Base-by-base conservation (phyloP, 2,329 filamentous ascomycete species). In the Penicillium sp. region DNA sequence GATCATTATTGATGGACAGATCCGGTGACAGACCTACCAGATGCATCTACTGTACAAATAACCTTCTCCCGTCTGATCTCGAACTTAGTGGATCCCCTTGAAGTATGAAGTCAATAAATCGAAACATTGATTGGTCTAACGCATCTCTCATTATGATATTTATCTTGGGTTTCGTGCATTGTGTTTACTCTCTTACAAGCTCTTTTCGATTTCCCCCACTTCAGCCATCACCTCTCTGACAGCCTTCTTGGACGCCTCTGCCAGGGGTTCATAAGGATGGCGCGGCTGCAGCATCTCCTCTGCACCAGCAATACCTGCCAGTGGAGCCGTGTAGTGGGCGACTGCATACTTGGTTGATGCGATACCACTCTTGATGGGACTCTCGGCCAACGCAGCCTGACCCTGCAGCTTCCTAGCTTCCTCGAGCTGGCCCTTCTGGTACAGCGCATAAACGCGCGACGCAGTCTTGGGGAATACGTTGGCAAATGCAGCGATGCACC, bases 261-360 rank as follows among this genome's bases (percentile, higher is more conserved):
- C 73, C 3, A 79, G 75, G 55, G 77, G 75, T 26, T 60, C 44
- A 24, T 57, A 49, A 7, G 42, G 40, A 37, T 37, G 30, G 17
- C 54, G 44, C 7, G 54, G 54, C 12, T 37, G 38, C 38, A 49
- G 30, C 30, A 47, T 45, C 42, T 38, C 40, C 35, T 38, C 37
- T 22, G 40, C 33, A 28, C n/a, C 24, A 4, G 40, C 42, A 40
- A 91, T 85, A 0, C 86, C 87, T 1, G 88, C 88, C 56, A 77
- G 74, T 60, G 75, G 81, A 1, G 87, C 89, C 37, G 86, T 86
- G 66, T 84, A 86, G 35, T 87, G 76, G 2, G 86, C 83, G 0
- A 86, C 87, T 0, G 88, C 89, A 71, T 89, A 90, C 77, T 91
- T 91, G n/a, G 85, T 86, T 2, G 82, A 81, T 9, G 87, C 88